Evolutionary conservation across 176 grass and related monocot genomes (phyloP).

Genomic region (Zea mays): Zm-B73-REFERENCE-NAM-5.0 NC_050096.1:285382501-285383000

Average conservation of each 20-base stretch:
- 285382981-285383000: conserved; percentile 41
- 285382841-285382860: conserved; percentile 81
- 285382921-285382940: conserved; percentile 43
- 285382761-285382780: conserved; percentile 82
- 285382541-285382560: conserved; percentile 60
- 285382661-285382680: conserved; percentile 75
- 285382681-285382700: conserved; percentile 59
- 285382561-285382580: conserved; percentile 77
- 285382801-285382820: conserved; percentile 77
- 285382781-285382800: conserved; percentile 74
- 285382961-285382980: conserved; percentile 35
- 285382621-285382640: conserved; percentile 80
- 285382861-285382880: conserved; percentile 45
- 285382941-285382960: conserved; percentile 33
- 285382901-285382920: conserved; percentile 23
- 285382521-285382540: conserved; percentile 96
- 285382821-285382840: conserved; percentile 56
- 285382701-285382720: conserved; percentile 40
- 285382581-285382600: conserved; percentile 65
- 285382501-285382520: conserved; percentile 47
- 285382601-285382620: conserved; percentile 82
- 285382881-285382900: conserved; percentile 49
- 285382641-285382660: conserved; percentile 85
- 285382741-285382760: conserved; percentile 63
- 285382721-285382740: conserved; percentile 48